Evolutionary conservation across 179 eudicot genomes (phyloP), one percentile per base, ranked within the genome.

Genomic region (Gypsophila paniculata): DNA sequence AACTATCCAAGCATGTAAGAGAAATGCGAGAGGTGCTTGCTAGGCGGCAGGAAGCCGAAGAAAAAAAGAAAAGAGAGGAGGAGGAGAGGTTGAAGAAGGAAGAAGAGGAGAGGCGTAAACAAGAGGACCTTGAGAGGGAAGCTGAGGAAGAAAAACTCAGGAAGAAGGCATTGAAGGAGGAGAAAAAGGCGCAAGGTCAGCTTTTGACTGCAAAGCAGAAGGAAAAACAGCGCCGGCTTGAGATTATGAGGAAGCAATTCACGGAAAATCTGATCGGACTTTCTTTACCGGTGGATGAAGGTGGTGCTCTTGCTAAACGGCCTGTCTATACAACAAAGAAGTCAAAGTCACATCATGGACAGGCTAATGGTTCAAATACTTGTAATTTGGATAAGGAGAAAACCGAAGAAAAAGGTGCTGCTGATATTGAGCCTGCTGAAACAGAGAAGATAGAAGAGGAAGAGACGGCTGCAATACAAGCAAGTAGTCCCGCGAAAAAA

Each of bases 1-100:
- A 94, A 79, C 80, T 91, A 36, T 90, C 99, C 9, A 94, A 87
- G 79, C 91, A 90, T 79, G 87, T 91, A 0, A 83, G 90, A 77
- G 97, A 88, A 77, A 90, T 91, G 96, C 99, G 86, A 75, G 97
- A 90, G 88, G 83, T 85, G 73, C 86, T 94, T 61, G 96, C 96
- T 65, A 94, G 77, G 70, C 83, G 84, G 15, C 80, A 86, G 76
- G 96, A 90, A 77, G 83, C 86, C 39, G 88, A 87, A 69, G 95
- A 94, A 77, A 87, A 76, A 76, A 78, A 84, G 79, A 85, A 80
- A 76, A 85, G 87, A 78, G 97, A 94, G 80, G 96, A 90, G 82
- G 96, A 90, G 77, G 99, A 94, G 79, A 85, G 74, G 78, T 70
- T 82, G 57, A 86, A 81, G 79, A 90, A 87, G 84, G 96, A 91